These are phyloP conservation scores for Phanerochaete sordida DNA, from an alignment of 768 basidiomycete species.

Conservation along the genomic window DNA sequence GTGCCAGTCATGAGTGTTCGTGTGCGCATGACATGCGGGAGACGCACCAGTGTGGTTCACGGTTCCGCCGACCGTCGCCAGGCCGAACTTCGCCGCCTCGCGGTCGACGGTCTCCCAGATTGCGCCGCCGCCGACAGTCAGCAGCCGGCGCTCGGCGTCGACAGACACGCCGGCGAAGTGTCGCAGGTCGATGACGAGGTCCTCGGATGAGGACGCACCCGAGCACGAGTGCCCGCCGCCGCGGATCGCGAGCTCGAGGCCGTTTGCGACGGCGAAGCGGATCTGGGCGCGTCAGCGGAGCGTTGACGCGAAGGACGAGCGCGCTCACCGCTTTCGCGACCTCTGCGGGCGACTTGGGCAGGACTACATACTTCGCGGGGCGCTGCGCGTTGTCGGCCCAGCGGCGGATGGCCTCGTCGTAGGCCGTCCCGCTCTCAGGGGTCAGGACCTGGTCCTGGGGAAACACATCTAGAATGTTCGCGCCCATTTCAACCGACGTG, in stretches of 20 bases:
- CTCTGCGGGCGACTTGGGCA: conserved; percentile 1
- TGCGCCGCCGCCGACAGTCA: conserved; percentile 30
- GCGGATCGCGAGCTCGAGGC: conserved; percentile 13
- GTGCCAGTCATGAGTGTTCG: not conserved
- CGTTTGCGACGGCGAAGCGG: not conserved
- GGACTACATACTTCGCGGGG: conserved; percentile 6
- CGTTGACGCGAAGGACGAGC: not conserved
- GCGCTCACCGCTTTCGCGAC: conserved; percentile 8
- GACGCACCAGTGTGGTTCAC: conserved; percentile 10
- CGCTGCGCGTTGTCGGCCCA: conserved; percentile 7
- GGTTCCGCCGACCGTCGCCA: conserved; percentile 15
- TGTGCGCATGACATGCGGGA: not conserved
- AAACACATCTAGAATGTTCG: conserved; percentile 4
- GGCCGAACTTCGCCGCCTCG: conserved; percentile 20
- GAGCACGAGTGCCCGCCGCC: conserved; percentile 29
- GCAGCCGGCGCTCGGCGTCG: conserved; percentile 22
- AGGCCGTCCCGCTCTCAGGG: conserved; percentile 7
- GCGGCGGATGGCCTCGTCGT: conserved; percentile 8
- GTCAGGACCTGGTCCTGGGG: conserved; percentile 10
- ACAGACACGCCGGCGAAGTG: conserved; percentile 25
- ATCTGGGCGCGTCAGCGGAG: not conserved
- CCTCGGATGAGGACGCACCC: conserved; percentile 29
- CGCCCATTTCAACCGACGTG: too few relatives aligned
- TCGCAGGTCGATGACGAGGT: conserved; percentile 31
- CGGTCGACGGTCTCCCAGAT: conserved; percentile 24